Evolutionary conservation across 2,329 filamentous ascomycete species (phyloP), one percentile per base, ranked within the genome.

Genomic region (Talaromyces sp.): DNA sequence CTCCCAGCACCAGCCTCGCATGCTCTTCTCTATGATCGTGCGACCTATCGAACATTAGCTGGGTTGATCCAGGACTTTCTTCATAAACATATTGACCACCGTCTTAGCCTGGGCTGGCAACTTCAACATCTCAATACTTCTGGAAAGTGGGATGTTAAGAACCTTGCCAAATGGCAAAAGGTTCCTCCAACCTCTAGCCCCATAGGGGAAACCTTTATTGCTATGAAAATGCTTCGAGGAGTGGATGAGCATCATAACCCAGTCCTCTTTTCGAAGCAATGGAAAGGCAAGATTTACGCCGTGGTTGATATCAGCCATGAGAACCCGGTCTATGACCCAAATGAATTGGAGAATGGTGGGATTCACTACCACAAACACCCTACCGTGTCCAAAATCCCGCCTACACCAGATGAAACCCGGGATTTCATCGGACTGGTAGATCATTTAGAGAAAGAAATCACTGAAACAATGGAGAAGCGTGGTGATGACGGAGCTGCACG

Each of bases 111-210:
- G 30, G 91, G 89, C 51, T 98, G 93, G 93, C 93, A 98, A 75
- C 81, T 98, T 17, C 90, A 93, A 68, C 89, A 95, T 69, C 85
- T 98, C 27, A 91, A 90, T 2, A 91, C 89, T 1, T 90, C 92
- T 67, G 93, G 93, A 3, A 98, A 98, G 77, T 98, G 93, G 93
- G 93, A 97, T 71, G 92, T 98, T 67, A 98, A 98, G 78, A 98
- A 98, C 70, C 82, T 97, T 11, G 87, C 85, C 62, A 98, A 98
- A 72, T 98, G 93, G 93, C 85, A 91, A 73, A 86, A 86, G 19
- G 89, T 96, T 0, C 76, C 80, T 1, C 90, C 92, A 0, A 90
- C 96, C 1, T 96, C 91, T 0, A 82, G 84, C 1, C 87, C 88
- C 3, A 95, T 98, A 63, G 90, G 84, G 0, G 85, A 86, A 15